Evolutionary conservation across 495 filamentous ascomycete species (phyloP), one percentile per base, ranked within the genome.

Genomic region (Cercophora newfieldiana): DNA sequence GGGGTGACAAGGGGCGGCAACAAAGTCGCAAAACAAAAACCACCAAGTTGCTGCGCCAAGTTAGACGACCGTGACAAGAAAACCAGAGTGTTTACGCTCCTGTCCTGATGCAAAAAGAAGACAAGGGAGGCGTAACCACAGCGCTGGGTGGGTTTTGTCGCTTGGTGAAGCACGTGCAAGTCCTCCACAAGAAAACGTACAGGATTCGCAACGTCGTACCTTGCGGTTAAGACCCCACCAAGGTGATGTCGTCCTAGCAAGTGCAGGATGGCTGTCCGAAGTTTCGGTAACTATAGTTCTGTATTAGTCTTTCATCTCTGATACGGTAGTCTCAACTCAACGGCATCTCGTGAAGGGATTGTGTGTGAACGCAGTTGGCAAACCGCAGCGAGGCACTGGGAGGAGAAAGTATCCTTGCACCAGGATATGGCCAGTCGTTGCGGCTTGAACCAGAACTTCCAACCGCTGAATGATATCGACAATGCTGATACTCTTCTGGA

Each of bases 141-240:
- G 24, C 22, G 49, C 47, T 62, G 59, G 59, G 48, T 51, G 16
- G 25, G 59, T 51, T 24, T 25, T 21, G 58, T 24, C 28, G 30
- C 58, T 49, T 48, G 14, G 47, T 29, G 25, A 51, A 33, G 49
- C 50, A 56, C 61, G 61, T 63, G 61, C 47, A 51, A 51, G n/a
- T 50, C 47, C 19, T 21, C 59, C 47, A 25, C 47, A 61, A 24
- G 44, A 30, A 21, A 12, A 24, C 37, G 16, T 12, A 48, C 22
- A 21, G 14, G 22, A 8, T 18, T 60, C 58, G 48, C 61, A 63
- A 63, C 61, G 61, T 63, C 49, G 61, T 63, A 63, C 61, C 61
- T 63, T 63, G 61, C 19, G 47, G 2, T 30, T 47, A 25, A 53
- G 44, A 18, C 14, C 25, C 60, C 44, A 53, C 50, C 50, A 19